These are phyloP conservation scores for Lasiodiplodia sp. DNA, from an alignment of 2,329 filamentous ascomycete genomes.

Conservation along the genomic window DNA sequence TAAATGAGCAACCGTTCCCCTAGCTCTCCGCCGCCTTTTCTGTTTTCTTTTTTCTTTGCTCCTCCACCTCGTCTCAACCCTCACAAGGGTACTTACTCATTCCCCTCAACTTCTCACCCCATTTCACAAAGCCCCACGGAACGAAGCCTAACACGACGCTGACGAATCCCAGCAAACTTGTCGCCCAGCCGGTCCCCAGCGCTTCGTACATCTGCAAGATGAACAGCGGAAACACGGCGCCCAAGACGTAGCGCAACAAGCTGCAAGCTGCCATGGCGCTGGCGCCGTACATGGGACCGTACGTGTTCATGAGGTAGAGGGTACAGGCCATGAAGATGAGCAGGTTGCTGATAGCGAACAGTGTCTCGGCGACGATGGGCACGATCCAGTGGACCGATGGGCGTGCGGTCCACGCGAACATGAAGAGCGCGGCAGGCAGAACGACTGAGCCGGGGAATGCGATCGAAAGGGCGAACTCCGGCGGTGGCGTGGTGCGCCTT, in stretches of 20 bases:
- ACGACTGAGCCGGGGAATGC: conserved; percentile 46
- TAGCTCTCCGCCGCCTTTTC: neutral
- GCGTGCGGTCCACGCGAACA: conserved; percentile 50
- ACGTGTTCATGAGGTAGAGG: conserved; percentile 64
- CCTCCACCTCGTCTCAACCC: neutral
- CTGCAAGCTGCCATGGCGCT: conserved; percentile 67
- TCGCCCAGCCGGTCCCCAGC: conserved; percentile 50
- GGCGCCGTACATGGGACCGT: conserved; percentile 62
- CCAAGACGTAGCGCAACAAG: conserved; percentile 63
- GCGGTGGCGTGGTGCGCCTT: conserved; percentile 19
- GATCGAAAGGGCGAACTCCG: conserved; percentile 45
- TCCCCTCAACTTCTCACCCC: conserved; percentile 13
- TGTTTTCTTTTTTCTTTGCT: neutral
- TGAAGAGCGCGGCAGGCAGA: conserved; percentile 45
- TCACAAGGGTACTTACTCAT: conserved; percentile 25
- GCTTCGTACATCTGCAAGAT: conserved; percentile 57
- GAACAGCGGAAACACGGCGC: conserved; percentile 67
- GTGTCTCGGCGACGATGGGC: conserved; percentile 43
- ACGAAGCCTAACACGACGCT: conserved; percentile 38
- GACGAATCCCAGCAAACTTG: conserved; percentile 49
- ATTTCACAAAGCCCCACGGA: conserved; percentile 31
- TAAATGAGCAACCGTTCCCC: neutral
- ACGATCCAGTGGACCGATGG: conserved; percentile 48
- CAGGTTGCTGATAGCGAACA: conserved; percentile 39
- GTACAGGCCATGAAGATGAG: conserved; percentile 41